Percentiles rank a stretch among this genome's conserved stretches.
phyloP scores from a whole-genome alignment of 2,329 filamentous ascomycete species.

The Colletotrichum caudatum region DNA sequence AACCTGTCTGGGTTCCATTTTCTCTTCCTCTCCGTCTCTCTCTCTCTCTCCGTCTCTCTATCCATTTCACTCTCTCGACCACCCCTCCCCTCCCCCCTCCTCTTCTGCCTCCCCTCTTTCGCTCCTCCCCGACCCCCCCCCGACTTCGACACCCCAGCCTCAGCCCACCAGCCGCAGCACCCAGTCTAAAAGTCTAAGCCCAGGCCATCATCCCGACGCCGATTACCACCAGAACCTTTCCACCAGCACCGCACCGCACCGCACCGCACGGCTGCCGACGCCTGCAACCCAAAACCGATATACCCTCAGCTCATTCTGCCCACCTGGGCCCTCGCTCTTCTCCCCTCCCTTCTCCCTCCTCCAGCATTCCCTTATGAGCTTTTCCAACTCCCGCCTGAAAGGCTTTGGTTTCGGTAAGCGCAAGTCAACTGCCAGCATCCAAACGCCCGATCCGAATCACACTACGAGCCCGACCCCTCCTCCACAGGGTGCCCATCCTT shows the following conservation, averaged over 20 bases:
- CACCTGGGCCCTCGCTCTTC: conserved; percentile 38
- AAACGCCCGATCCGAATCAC: conserved; percentile 56
- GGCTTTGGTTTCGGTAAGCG: conserved; percentile 85
- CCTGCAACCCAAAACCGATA: conserved; percentile 38
- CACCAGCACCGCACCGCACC: conserved; percentile 7
- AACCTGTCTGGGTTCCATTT: background rate
- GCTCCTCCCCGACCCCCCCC: conserved; percentile 10
- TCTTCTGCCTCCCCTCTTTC: background rate
- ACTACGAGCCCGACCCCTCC: conserved; percentile 55
- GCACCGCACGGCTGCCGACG: conserved; percentile 27
- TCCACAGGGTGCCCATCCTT: conserved; percentile 43
- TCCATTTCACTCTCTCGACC: background rate
- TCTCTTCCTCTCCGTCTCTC: background rate
- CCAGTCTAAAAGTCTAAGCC: conserved; percentile 27
- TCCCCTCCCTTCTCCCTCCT: conserved; percentile 37
- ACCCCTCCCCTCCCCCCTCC: background rate
- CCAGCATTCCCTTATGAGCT: conserved; percentile 71
- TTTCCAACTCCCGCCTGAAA: conserved; percentile 84
- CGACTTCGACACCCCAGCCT: conserved; percentile 19
- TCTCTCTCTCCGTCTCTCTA: background rate
- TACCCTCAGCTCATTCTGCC: conserved; percentile 40
- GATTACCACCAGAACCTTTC: conserved; percentile 15
- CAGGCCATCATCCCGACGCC: conserved; percentile 17
- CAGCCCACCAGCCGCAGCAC: conserved; percentile 21
- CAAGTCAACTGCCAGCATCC: conserved; percentile 74